Percentiles rank a stretch among this genome's conserved stretches.
Evolutionary conservation across 1,284 basidiomycete genomes (phyloP).

Genomic region (Tausonia pullulans): DNA sequence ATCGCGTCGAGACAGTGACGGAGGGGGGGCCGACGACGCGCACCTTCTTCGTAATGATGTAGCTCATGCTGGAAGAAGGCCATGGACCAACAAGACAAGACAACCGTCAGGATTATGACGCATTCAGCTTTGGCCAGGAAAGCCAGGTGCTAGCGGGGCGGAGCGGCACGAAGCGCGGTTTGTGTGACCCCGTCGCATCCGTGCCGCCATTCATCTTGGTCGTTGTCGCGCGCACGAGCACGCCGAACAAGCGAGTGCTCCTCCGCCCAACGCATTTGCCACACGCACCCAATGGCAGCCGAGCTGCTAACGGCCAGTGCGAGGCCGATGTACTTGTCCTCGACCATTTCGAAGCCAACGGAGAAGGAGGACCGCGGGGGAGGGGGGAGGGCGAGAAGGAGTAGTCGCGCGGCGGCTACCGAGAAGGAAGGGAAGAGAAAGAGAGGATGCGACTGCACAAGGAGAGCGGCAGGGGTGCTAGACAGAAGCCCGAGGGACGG

Average conservation of each 20-base stretch:
- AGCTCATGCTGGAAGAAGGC: constrained; percentile 47
- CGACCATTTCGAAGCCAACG: constrained; percentile 44
- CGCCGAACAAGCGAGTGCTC: no score
- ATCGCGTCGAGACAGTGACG: constrained; percentile 37
- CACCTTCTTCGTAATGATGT: constrained; percentile 96
- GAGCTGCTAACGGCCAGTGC: constrained; percentile 70
- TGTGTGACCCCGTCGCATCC: neutral
- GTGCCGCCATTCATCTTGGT: neutral
- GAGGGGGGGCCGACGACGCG: constrained; percentile 65
- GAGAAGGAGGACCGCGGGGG: neutral
- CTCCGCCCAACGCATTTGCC: neutral
- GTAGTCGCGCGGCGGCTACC: neutral
- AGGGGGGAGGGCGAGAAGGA: constrained; percentile 30
- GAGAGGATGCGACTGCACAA: neutral
- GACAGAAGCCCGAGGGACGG: no score
- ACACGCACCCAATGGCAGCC: constrained; percentile 56
- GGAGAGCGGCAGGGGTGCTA: neutral
- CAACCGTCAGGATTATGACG: no score
- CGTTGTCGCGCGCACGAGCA: neutral
- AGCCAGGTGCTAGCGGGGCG: no score
- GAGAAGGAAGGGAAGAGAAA: neutral
- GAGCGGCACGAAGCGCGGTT: neutral
- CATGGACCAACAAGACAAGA: no score
- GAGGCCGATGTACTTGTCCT: constrained; percentile 87
- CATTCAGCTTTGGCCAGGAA: no score